Evolutionary conservation across 2,329 filamentous ascomycete species (phyloP), one percentile per base, ranked within the genome.

Genomic region (Colletotrichum neosansevieriae): DNA sequence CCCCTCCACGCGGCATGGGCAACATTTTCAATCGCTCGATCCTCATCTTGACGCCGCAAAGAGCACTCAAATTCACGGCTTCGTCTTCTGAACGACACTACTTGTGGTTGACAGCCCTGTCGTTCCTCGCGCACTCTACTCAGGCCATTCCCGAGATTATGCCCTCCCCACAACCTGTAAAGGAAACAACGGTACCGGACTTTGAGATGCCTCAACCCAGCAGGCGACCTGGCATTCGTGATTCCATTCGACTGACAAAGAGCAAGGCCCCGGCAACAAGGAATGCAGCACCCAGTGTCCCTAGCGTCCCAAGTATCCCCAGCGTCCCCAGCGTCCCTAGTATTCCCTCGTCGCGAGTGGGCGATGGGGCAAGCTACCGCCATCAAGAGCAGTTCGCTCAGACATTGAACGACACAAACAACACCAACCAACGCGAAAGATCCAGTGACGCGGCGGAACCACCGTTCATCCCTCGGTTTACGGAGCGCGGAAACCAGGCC

Each of bases 31-130:
- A 97, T 79, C 91, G 96, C 59, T 98, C 96, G 0, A 98, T 99
- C 73, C 82, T 99, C 54, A 97, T 99, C 72, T 80, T 99, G 57
- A 99, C 96, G 4, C 95, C 96, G 1, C 92, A 97, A 74, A 89
- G 96, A 73, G 96, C 96, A 1, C 85, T 99, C 65, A 99, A 99
- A 77, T 98, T 99, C 78, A 99, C 96, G 0, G 93, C 96, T 0
- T 84, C 87, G 15, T 91, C 89, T 21, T 84, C 91, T 38, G 96
- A 98, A 72, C 90, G 96, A 15, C 96, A 99, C 79, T 97, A 97
- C 75, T 83, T 98, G 56, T 99, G 96, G 96, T 83, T 99, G 66
- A 98, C 94, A 19, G 94, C 96, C 1, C 84, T 99, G 19, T 97
- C 94, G 0, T 99, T 98, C 87, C 85, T 99, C 36, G 94, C 95